Evolutionary conservation across 2,329 filamentous ascomycete genomes (phyloP), one percentile per base, ranked within the genome.

Genomic region (Microdochium nivale): DNA sequence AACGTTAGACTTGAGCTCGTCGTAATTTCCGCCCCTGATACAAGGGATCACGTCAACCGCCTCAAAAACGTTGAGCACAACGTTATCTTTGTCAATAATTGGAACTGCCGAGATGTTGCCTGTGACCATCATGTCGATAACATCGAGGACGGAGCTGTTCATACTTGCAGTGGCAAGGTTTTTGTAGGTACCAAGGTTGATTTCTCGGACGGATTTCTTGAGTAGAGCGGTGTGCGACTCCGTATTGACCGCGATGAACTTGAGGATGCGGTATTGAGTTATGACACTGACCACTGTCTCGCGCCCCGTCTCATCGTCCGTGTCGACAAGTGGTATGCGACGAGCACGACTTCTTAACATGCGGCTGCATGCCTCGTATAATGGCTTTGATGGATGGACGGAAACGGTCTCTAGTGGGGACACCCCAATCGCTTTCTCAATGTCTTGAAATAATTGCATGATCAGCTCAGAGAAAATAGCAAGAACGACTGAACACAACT

Each of bases 251-350:
- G 94, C 91, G 55, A 99, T 95, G 67, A 99, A 99, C 67, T 99
- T 99, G 57, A 99, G 81, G 60, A 99, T 97, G 53, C 95, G 87
- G 70, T 99, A 99, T 69, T 99, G 94, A 0, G 94, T 99, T 53
- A 99, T 88, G 55, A 99, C 94, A 61, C 90, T 96, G 55, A 99
- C 88, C 19, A 99, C 90, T 72, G 92, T 94, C 64, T 94, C 85
- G 56, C 90, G 82, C 52, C 88, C 84, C 2, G 94, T 99, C 70
- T 99, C 94, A 64, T 95, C 91, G 64, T 99, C 94, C 57, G 88
- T 80, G 60, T 96, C 94, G 53, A 99, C 87, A 7, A 99, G 79
- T 1, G 94, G 94, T 57, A 99, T 99, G 60, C 94, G 84, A 54
- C 94, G 86, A 33, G 94, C 92, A 58, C 92, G 86, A 5, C 92